These are phyloP conservation scores for Immersiella caudata DNA, from an alignment of 495 filamentous ascomycete species.

Conservation along the genomic window DNA sequence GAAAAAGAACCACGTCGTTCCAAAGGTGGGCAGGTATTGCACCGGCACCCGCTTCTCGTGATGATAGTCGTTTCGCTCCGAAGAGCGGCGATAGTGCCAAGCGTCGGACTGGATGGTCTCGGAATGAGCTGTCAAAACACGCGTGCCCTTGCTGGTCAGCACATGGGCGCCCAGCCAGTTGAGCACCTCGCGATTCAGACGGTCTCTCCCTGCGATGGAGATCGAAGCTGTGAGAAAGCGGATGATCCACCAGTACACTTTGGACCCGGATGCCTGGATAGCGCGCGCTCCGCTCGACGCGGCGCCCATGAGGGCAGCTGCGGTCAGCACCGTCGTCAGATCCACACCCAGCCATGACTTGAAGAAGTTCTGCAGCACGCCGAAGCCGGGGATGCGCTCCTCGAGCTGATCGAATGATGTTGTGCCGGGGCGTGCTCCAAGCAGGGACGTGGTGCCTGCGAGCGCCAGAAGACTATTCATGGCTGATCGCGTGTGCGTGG, in stretches of 20 bases:
- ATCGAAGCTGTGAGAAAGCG: constrained; percentile 48
- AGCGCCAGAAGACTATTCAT: constrained; percentile 36
- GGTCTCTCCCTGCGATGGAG: constrained; percentile 44
- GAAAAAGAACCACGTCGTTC: constrained; percentile 47
- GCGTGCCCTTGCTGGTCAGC: constrained; percentile 38
- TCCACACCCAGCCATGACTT: constrained; percentile 38
- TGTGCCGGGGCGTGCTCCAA: constrained; percentile 13
- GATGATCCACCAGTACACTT: constrained; percentile 45
- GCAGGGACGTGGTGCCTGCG: constrained; percentile 32
- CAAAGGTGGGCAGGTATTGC: constrained; percentile 51
- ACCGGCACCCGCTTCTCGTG: constrained; percentile 48
- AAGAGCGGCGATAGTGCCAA: constrained; percentile 28
- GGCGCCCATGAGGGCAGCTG: constrained; percentile 38
- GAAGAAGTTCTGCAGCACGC: constrained; percentile 32
- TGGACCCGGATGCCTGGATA: constrained; percentile 28
- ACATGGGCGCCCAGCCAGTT: constrained; percentile 49
- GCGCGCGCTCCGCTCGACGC: constrained; percentile 31
- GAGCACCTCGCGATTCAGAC: constrained; percentile 48
- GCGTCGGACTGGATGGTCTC: constrained; percentile 38
- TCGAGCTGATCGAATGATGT: constrained; percentile 29
- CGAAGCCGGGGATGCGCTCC: constrained; percentile 32
- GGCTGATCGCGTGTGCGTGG: too few relatives aligned
- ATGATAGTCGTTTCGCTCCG: constrained; percentile 44
- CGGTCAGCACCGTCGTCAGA: constrained; percentile 35
- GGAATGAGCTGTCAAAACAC: constrained; percentile 47